phyloP scores from a whole-genome alignment of 2,329 filamentous ascomycete species.

The Blastomyces emzantsi region DNA sequence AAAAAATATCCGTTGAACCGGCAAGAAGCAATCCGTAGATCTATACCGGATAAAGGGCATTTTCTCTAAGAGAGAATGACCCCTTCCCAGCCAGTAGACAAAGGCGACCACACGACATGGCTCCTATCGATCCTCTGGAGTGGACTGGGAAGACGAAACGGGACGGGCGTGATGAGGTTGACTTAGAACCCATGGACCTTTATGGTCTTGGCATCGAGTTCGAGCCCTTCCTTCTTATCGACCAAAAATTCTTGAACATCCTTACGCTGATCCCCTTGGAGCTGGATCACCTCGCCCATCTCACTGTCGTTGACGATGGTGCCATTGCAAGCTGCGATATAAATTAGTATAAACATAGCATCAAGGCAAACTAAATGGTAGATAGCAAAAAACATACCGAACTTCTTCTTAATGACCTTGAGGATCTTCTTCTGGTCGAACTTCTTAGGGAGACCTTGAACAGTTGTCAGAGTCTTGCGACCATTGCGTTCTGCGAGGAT shows the following conservation, averaged over 20 bases:
- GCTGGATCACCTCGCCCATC: constrained; percentile 99
- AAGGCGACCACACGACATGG: constrained; percentile 22
- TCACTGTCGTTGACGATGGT: constrained; percentile 92
- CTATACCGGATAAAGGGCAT: constrained; percentile 6
- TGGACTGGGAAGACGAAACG: constrained; percentile 37
- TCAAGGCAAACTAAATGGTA: background rate
- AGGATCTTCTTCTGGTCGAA: constrained; percentile 99
- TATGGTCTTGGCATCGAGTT: constrained; percentile 92
- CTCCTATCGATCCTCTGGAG: constrained; percentile 33
- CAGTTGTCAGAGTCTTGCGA: constrained; percentile 99
- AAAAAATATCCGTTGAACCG: constrained; percentile 12
- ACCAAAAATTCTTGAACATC: constrained; percentile 96
- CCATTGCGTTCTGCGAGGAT: constrained; percentile 84
- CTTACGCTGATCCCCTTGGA: constrained; percentile 98
- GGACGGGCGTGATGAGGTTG: constrained; percentile 33
- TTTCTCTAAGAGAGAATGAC: background rate
- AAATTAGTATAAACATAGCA: constrained; percentile 17
- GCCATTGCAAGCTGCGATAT: constrained; percentile 84
- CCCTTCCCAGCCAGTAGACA: constrained; percentile 12
- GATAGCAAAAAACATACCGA: constrained; percentile 51
- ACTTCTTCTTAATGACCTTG: constrained; percentile 99
- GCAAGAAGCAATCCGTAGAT: constrained; percentile 4
- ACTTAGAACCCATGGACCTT: constrained; percentile 57
- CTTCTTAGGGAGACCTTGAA: constrained; percentile 97
- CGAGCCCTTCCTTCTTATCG: constrained; percentile 90